Percentiles rank a stretch among this genome's conserved stretches.
Evolutionary conservation across 1,284 basidiomycete genomes (phyloP).

Genomic region (Austroboletus niveus): DNA sequence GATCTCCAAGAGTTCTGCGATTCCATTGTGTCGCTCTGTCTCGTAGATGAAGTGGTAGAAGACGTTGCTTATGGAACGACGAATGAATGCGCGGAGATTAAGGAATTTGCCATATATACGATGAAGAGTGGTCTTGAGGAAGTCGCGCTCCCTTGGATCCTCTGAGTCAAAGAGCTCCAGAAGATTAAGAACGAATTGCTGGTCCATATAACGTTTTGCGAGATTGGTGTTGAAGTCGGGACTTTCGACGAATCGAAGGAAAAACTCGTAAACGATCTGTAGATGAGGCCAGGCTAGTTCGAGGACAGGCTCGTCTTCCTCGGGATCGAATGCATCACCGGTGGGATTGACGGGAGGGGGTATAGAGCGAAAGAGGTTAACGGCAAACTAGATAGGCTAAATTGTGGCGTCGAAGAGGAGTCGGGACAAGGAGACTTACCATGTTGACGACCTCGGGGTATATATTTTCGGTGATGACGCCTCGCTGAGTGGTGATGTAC

Average conservation of each 20-base stretch:
- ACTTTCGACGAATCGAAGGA: conserved; percentile 97
- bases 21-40: conserved; percentile 98
- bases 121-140: conserved; percentile 98
- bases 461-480: conserved; percentile 95
- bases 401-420: conserved; percentile 11
- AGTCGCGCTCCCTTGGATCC: conserved; percentile 98
- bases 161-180: conserved; percentile 99
- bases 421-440: conserved; percentile 51
- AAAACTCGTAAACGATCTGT: conserved; percentile 99
- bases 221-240: conserved; percentile 98
- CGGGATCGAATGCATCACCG: conserved; percentile 98
- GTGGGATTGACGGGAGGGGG: conserved; percentile 98
- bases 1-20: conserved; percentile 97
- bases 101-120: conserved; percentile 99
- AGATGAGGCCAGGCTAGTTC: conserved; percentile 99
- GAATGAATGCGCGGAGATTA: conserved; percentile 97
- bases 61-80: conserved; percentile 99
- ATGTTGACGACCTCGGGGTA: conserved; percentile 99
- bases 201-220: conserved; percentile 98
- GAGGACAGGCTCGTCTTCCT: conserved; percentile 98
- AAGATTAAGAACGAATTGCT: conserved; percentile 92
- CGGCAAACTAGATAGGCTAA: conserved; percentile 69
- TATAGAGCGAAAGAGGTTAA: conserved; percentile 99
- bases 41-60: conserved; percentile 99
- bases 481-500: conserved; percentile 96